Base-by-base conservation (phyloP, 2,329 filamentous ascomycete species). In the Hypoxylon sp. region DNA sequence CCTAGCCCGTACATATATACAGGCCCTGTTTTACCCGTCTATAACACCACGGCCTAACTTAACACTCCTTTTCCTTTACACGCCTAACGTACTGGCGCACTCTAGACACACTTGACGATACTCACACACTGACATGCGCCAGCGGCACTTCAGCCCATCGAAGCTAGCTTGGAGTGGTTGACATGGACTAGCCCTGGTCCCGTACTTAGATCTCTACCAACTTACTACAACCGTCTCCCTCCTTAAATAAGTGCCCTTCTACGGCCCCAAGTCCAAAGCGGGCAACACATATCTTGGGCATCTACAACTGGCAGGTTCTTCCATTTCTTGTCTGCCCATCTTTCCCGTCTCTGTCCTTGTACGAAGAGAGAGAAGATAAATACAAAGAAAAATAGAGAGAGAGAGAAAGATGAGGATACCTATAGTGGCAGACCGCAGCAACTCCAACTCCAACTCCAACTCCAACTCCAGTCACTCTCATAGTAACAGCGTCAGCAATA, bases 141-240 rank as follows among this genome's bases (percentile, higher is more conserved):
- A 56, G 48, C 48, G 60, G 58, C 54, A 65, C 49, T 60, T 69
- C 68, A 71, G 68, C 69, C 68, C 62, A 58, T 69, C 62, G 40
- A 66, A 69, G 57, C 65, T 69, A 70, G 63, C 58, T 53, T 58
- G 63, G 66, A 62, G 56, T 58, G 60, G 56, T 67, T 61, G 49
- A 63, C 55, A 42, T 60, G 60, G 48, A 54, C 63, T 62, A 65
- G 64, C 61, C 64, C 65, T 64, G 58, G 58, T 64, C 65, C 17
- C 60, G 60, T 65, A 62, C 63, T 54, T 60, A 62, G 45, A 51
- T 66, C 53, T 48, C 31, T 47, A 37, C 40, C 31, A 48, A 67
- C 67, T 62, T 64, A 55, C 60, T 56, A 60, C 58, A 60, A 46
- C 58, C 43, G 60, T 48, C 55, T 61, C 55, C 52, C 48, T 55